phyloP scores from a whole-genome alignment of 2,329 filamentous ascomycete genomes.

The Botrytis tulipae region DNA sequence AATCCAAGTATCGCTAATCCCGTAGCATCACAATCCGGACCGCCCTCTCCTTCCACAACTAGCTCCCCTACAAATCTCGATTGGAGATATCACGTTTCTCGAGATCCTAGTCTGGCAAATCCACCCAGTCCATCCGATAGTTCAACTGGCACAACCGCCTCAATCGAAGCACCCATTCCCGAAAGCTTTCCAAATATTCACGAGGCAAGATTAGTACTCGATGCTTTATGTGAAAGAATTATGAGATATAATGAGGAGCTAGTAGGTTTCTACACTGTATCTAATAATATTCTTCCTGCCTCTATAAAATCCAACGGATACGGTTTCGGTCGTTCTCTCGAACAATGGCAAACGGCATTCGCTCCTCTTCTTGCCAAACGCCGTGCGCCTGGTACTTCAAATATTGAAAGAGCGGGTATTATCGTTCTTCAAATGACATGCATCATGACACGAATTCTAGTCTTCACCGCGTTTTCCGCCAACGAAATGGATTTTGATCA shows the following conservation, averaged over 20 bases:
- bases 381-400: conserved; percentile 46
- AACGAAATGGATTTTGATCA: conserved; percentile 58
- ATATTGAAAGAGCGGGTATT: conserved; percentile 56
- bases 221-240: conserved; percentile 54
- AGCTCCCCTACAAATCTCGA: not conserved
- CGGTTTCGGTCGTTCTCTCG: conserved; percentile 50
- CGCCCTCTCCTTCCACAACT: conserved; percentile 9
- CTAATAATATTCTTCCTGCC: conserved; percentile 48
- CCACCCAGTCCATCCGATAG: conserved; percentile 46
- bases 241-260: conserved; percentile 59
- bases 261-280: conserved; percentile 45
- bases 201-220: conserved; percentile 57
- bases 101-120: not conserved
- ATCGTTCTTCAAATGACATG: conserved; percentile 62
- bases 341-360: conserved; percentile 56
- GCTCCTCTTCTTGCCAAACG: conserved; percentile 53
- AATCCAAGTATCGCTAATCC: conserved; percentile 29
- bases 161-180: conserved; percentile 29
- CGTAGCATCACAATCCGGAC: conserved; percentile 26
- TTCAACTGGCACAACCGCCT: conserved; percentile 24
- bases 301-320: conserved; percentile 32
- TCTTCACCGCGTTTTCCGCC: conserved; percentile 59
- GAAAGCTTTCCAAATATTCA: conserved; percentile 47
- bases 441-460: conserved; percentile 56
- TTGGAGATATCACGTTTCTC: conserved; percentile 1